Evolutionary conservation across 2,329 filamentous ascomycete species (phyloP).

Genomic region (Colletotrichum phormii): DNA sequence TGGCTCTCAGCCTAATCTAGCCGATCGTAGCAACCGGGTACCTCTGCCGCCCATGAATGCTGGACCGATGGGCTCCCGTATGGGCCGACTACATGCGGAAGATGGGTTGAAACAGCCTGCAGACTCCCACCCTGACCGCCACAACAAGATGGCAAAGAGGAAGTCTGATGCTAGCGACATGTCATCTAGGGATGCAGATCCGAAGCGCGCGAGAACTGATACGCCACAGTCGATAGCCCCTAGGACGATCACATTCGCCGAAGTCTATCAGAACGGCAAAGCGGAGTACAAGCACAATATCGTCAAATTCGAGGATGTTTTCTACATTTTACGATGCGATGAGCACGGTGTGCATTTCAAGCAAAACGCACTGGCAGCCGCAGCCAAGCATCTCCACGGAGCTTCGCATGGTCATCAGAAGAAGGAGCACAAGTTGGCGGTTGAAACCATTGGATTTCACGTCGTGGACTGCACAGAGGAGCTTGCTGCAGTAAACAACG

Average conservation of each 20-base stretch:
- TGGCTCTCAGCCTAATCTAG: background rate
- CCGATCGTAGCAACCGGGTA: background rate
- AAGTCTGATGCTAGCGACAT: constrained; percentile 14
- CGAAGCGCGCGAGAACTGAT: constrained; percentile 13
- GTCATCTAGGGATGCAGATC: background rate
- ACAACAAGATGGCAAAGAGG: constrained; percentile 11
- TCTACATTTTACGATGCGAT: constrained; percentile 39
- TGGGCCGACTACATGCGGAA: background rate
- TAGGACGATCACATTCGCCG: constrained; percentile 37
- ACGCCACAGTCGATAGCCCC: constrained; percentile 11
- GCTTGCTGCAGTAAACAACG: constrained; percentile 35
- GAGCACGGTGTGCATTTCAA: constrained; percentile 39
- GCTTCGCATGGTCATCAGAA: constrained; percentile 30
- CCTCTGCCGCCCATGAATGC: background rate
- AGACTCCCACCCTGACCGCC: constrained; percentile 4
- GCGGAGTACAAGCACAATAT: constrained; percentile 39
- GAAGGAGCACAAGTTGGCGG: constrained; percentile 25
- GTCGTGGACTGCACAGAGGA: constrained; percentile 37
- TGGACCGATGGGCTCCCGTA: background rate
- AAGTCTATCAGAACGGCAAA: constrained; percentile 39
- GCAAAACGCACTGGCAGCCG: constrained; percentile 31
- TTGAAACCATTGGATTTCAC: constrained; percentile 34
- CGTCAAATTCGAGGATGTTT: constrained; percentile 32
- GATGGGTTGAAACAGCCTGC: constrained; percentile 4
- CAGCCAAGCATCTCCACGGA: constrained; percentile 37